A percentile compares a stretch with the other conserved stretches of the same genome.
These are phyloP conservation scores for Parastagonospora avenae DNA, from an alignment of 2,329 filamentous ascomycete species.

Conservation along the genomic window DNA sequence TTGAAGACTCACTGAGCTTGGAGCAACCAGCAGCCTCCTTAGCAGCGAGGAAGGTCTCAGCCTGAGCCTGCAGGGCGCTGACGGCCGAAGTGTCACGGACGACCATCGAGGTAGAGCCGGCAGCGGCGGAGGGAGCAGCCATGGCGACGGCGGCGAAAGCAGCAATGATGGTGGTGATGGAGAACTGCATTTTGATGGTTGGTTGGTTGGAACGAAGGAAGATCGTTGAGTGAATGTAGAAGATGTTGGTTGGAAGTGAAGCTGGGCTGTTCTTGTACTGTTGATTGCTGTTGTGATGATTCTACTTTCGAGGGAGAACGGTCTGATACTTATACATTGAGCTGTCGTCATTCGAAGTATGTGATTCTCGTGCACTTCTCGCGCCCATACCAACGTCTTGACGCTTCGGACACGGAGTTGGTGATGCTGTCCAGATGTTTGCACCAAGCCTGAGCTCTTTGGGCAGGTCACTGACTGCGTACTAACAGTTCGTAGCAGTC, in stretches of 20 bases:
- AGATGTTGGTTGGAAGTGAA: constrained; percentile 2
- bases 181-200: constrained; percentile 9
- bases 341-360: not conserved
- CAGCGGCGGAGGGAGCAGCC: constrained; percentile 1
- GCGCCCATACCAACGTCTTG: not conserved
- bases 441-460: not conserved
- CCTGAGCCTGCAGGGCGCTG: constrained; percentile 6
- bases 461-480: not conserved
- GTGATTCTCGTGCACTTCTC: not conserved
- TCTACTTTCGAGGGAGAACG: not conserved
- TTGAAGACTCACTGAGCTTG: constrained; percentile 7
- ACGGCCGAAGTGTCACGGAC: constrained; percentile 4
- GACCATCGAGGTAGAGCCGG: not conserved
- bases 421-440: not conserved
- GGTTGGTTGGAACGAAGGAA: constrained; percentile 8
- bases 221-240: constrained; percentile 30
- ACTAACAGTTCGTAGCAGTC: not conserved
- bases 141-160: constrained; percentile 8
- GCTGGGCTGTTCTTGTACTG: constrained; percentile 1
- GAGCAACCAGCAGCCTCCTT: constrained; percentile 12
- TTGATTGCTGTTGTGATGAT: constrained; percentile 5
- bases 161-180: constrained; percentile 5
- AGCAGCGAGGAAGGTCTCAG: constrained; percentile 6
- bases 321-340: constrained; percentile 4
- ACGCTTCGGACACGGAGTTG: constrained; percentile 1